Evolutionary conservation across 805 yeast species (phyloP), one percentile per base, ranked within the genome.

Genomic region (Suhomyces emberorum): DNA sequence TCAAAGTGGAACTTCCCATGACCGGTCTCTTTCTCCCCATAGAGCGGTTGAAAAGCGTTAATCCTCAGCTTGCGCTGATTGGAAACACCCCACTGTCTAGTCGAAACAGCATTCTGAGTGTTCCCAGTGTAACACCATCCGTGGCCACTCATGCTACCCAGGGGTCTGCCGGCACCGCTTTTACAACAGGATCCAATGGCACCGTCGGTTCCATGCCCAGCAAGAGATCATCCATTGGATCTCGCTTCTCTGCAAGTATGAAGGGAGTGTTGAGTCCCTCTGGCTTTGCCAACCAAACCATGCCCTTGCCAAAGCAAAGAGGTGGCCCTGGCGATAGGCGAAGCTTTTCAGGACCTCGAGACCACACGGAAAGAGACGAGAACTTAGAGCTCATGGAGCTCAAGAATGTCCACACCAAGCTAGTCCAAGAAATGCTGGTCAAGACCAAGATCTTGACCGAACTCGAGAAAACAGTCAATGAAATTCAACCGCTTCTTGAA

Each of bases 1-100:
- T 89, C 53, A 65, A 67, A 4, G 86, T 89, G 0, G 60, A 66
- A 4, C 61, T 53, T 23, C 83, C 88, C 0, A 74, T 74, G 38
- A 70, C 88, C 14, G 97, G 97, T 0, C 59, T 89, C 19, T 89
- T 89, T 51, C 69, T 89, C 31, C 80, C 79, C 2, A 76, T 69
- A 52, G 76, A 66, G 33, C 72, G 72, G 31, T 49, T 68, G 30
- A 49, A 52, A 32, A 37, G 51, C n/a, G 63, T 51, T 17, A 68
- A 68, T 43, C 63, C 70, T 3, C 55, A 52, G 5, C 41, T 65
- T 10, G 6, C 22, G 21, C 16, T 14, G 25, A 10, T 14, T 10
- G 16, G 18, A 14, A 27, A 22, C 22, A 12, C 23, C 22, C 25
- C 26, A 5, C 26, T n/a, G 17, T 17, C 28, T 2, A 3, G 9